A percentile compares a stretch with the other conserved stretches of the same genome.
These are phyloP conservation scores for Cladosporium cucumerinum DNA, from an alignment of 2,329 filamentous ascomycete genomes.

Conservation along the genomic window DNA sequence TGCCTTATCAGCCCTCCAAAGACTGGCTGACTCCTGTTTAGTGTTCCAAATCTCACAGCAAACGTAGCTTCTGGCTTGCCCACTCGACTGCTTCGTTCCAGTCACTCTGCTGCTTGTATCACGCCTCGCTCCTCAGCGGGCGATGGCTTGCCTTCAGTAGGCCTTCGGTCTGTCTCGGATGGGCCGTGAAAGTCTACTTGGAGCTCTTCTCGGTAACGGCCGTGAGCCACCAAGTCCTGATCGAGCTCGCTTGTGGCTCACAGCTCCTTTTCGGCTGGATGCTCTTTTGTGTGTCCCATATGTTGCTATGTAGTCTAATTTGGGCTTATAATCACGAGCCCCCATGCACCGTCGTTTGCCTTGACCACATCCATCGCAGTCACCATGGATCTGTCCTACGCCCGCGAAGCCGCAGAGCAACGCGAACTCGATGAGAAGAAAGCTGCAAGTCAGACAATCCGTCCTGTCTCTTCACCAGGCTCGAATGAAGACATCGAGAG, in stretches of 20 bases:
- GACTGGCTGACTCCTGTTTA: background rate
- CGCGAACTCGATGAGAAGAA: constrained; percentile 12
- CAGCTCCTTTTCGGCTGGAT: background rate
- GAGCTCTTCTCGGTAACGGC: background rate
- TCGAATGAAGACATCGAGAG: background rate
- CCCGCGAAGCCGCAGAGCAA: constrained; percentile 1
- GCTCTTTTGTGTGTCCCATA: background rate
- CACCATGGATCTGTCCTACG: background rate
- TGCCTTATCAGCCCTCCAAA: background rate
- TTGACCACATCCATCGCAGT: background rate
- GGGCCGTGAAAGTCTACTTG: background rate
- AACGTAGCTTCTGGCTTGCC: background rate
- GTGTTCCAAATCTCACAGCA: background rate
- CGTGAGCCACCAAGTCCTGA: background rate
- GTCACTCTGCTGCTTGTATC: background rate
- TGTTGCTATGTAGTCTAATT: background rate
- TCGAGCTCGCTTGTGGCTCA: background rate
- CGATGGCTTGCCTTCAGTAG: background rate
- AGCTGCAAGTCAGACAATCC: background rate
- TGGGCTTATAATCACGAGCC: background rate
- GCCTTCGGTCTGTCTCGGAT: background rate
- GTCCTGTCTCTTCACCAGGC: constrained; percentile 1
- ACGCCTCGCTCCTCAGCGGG: background rate
- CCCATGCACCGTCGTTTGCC: too few relatives aligned
- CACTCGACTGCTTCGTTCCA: background rate